Conservation (phyloP, 208 protist species). For the Lotmaria passim region DNA sequence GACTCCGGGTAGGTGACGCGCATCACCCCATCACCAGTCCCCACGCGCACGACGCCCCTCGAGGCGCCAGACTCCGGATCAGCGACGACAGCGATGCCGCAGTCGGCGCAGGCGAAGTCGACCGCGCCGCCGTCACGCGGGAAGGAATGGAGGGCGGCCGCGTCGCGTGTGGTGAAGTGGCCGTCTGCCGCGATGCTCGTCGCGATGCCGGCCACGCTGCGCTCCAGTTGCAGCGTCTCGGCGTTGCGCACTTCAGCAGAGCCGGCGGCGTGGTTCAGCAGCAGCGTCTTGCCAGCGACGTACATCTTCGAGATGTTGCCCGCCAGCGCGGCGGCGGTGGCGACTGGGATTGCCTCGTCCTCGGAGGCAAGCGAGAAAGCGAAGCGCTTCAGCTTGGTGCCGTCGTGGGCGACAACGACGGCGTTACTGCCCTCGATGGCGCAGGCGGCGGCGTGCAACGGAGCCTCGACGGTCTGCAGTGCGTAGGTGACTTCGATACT, state of each 20-base stretch:
- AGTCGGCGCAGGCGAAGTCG: conserved; percentile 27
- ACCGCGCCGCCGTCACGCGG: conserved; percentile 3
- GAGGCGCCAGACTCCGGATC: conserved; percentile 21
- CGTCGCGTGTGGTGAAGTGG: conserved; percentile 38
- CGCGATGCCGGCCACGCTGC: conserved; percentile 22
- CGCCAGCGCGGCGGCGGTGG: conserved; percentile 1
- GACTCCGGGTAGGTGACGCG: conserved; percentile 30
- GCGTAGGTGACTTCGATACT: conserved; percentile 63
- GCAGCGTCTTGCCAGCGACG: conserved; percentile 18
- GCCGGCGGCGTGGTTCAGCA: conserved; percentile 19
- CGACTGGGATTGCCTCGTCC: conserved; percentile 37
- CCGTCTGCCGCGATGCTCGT: conserved; percentile 34
- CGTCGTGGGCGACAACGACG: conserved; percentile 39
- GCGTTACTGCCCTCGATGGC: conserved; percentile 31
- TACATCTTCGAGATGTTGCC: conserved; percentile 27
- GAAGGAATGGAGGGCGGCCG: conserved; percentile 18
- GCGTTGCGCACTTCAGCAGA: conserved; percentile 21
- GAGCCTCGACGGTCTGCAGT: conserved; percentile 9
- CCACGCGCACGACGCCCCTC: conserved; percentile 31
- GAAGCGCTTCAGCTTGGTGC: conserved; percentile 37
- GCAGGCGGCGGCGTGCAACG: conserved; percentile 43
- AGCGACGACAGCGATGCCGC: conserved; percentile 26
- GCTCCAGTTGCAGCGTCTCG: conserved; percentile 20
- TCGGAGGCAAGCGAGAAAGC: conserved; percentile 40
- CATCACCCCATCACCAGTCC: conserved; percentile 11